Evolutionary conservation across 192 early-diverging fungal species (phyloP), one percentile per base, ranked within the genome.

Genomic region (Funneliformis mosseae): DNA sequence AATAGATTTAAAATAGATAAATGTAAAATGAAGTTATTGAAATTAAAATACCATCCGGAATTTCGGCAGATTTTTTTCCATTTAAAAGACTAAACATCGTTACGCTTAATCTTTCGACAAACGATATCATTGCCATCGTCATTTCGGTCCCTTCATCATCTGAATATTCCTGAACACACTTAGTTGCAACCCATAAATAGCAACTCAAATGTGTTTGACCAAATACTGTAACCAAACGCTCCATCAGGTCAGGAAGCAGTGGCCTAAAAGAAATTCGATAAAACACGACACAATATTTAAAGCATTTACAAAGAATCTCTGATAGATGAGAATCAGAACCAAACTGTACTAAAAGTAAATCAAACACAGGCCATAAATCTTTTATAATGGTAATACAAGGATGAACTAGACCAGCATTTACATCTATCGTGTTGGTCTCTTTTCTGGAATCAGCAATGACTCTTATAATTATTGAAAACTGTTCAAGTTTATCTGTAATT

Each of bases 151-250:
- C 80, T 43, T 88, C 90, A 78, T 91, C 89, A 23, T 80, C 83
- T 18, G 80, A 89, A 90, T 92, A 91, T 60, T 90, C 88, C 14
- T 89, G 82, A 18, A 97, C 88, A 80, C 91, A 88, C 66, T 92
- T 88, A 6, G 84, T 83, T 33, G 91, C 87, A 3, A 94, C 89
- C 97, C 97, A 99, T 68, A 99, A 83, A 78, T 96, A 95, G 46
- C 88, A 90, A 45, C 92, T 83, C 28, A 90, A 45, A 1, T 89
- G 88, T 5, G 92, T 92, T 72, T 88, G 86, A 72, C 90, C 87
- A 85, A 94, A 98, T n/a, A 87, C 87, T 68, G 72, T 82, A 21
- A 93, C 91, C 4, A 95, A 74, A 11, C 88, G 84, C 25, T 93
- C 87, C 84, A 92, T 84, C 18, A 95, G 85, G 43, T 83, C 81